Base-by-base conservation (phyloP, 495 filamentous ascomycete species). In the Jackrogersella minutella region DNA sequence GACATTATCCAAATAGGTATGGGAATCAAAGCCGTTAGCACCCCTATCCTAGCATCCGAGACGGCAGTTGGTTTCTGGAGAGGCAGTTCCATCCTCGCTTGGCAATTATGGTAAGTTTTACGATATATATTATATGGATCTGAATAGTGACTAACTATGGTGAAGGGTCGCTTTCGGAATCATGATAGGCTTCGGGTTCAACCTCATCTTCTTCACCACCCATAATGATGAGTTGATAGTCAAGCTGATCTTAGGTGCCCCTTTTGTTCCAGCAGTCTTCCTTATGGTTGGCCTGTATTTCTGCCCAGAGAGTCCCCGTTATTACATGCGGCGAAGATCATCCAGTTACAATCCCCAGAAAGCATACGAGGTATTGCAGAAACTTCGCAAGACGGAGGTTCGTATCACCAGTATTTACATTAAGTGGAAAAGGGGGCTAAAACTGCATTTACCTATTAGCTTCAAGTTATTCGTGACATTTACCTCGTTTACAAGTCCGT, bases 101-200 rank as follows among this genome's bases (percentile, higher is more conserved):
- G 74, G 74, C 74, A 76, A 49, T 43, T 76, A 21, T 76, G 74
- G 74, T 76, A 56, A 44, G 64, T 39, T 16, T 22, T 4, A 5
- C n/a, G 5, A 19, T 0, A 4, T 40, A 0, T 9, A 5, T 5
- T 14, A 26, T 13, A 26, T 19, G 2, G 1, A 31, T 4, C 41
- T 37, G 24, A 41, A 8, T 53, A 50, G 9, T 41, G 17, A 56
- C 40, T 43, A 33, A 49, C n/a, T n/a, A 13, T 22, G 13, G 4
- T 36, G 1, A 50, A 76, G 74, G 74, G 74, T 76, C 16, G 62
- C 74, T 7, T 76, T 74, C 19, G 74, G 74, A n/a, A 76, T 76
- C 30, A 73, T 72, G 49, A 46, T 73, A 2, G 69, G 72, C 26
- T 73, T 73, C 44, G 74, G 37, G 10, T 72, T 73, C 51, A 76